A percentile compares a stretch with the other conserved stretches of the same genome.
Evolutionary conservation across 2,329 filamentous ascomycete species (phyloP).

Genomic region (Pseudocercospora pini-densiflorae): DNA sequence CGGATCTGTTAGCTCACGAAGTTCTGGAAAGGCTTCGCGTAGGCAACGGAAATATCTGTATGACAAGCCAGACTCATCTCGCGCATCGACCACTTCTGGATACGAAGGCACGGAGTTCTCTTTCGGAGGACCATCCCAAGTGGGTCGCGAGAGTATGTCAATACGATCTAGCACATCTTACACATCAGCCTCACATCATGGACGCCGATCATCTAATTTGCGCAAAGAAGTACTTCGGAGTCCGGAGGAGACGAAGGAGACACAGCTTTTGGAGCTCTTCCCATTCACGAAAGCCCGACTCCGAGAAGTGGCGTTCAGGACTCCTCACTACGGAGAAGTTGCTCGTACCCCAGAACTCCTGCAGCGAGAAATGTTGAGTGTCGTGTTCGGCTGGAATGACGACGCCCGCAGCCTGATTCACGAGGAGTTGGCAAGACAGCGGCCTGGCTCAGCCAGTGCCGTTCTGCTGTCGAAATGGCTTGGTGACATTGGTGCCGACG

Average conservation of each 20-base stretch:
- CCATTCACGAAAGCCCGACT: constrained; percentile 81
- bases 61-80: constrained; percentile 48
- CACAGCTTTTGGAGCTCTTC: constrained; percentile 74
- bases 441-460: constrained; percentile 72
- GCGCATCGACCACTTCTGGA: constrained; percentile 39
- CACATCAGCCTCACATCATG: constrained; percentile 21
- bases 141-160: constrained; percentile 46
- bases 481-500: constrained; percentile 79
- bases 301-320: constrained; percentile 80
- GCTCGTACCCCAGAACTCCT: constrained; percentile 68
- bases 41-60: constrained; percentile 51
- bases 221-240: constrained; percentile 80
- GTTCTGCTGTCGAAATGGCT: constrained; percentile 93
- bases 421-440: constrained; percentile 80
- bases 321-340: constrained; percentile 59
- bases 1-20: constrained; percentile 64
- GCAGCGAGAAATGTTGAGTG: constrained; percentile 85
- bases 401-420: constrained; percentile 80
- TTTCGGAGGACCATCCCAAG: constrained; percentile 35
- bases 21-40: constrained; percentile 52
- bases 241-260: constrained; percentile 68
- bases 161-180: constrained; percentile 56
- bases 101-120: constrained; percentile 46
- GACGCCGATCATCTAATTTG: constrained; percentile 67
- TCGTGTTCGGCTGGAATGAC: constrained; percentile 93